Conservation (phyloP, 2,329 filamentous ascomycete species). For the Macrophomina phaseolina region DNA sequence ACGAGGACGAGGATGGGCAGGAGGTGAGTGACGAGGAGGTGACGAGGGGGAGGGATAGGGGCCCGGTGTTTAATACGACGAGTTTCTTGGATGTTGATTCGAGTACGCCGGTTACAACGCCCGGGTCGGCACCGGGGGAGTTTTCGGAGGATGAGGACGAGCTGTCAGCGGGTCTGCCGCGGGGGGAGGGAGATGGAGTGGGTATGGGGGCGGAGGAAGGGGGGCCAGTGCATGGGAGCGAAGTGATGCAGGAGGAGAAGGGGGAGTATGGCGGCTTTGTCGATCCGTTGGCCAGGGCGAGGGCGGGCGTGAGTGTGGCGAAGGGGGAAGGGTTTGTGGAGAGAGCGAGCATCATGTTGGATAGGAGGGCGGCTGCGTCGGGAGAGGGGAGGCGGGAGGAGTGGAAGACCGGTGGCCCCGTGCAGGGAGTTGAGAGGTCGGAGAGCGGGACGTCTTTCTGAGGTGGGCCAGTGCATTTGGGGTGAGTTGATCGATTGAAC, state of each 20-base stretch:
- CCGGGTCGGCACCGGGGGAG: background rate
- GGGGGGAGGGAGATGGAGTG: background rate
- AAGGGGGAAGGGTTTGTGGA: constrained; percentile 18
- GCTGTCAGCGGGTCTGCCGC: background rate
- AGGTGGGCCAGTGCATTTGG: no score
- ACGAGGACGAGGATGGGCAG: background rate
- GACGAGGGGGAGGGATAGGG: background rate
- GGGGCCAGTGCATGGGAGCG: background rate
- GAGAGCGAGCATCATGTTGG: constrained; percentile 3
- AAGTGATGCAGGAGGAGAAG: background rate
- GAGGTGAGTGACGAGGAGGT: background rate
- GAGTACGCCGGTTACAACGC: constrained; percentile 2
- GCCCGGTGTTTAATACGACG: background rate
- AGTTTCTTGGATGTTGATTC: constrained; percentile 16
- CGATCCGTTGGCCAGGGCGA: constrained; percentile 12
- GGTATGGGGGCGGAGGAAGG: background rate
- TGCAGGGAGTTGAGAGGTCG: background rate
- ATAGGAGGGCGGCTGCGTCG: background rate
- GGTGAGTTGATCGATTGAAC: background rate
- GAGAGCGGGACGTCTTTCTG: background rate
- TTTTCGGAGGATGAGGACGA: background rate
- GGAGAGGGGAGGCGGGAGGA: background rate
- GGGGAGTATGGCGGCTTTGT: background rate
- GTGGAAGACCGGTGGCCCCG: background rate
- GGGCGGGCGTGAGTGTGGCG: constrained; percentile 15